phyloP scores from a whole-genome alignment of 2,329 filamentous ascomycete species.

The Arthrobotrys megalospora region DNA sequence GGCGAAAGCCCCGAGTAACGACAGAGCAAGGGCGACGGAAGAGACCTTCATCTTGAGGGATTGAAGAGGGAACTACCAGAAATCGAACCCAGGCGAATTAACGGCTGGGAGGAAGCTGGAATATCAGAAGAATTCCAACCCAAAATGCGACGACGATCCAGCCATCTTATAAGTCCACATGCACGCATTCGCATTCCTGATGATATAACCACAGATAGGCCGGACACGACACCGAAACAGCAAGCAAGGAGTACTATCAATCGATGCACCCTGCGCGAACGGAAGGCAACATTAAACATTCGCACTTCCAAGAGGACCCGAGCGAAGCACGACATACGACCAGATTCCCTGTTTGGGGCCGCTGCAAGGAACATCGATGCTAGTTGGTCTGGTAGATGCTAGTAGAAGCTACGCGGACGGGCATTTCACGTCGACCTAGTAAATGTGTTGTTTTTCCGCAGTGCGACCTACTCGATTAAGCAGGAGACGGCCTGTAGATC shows the following conservation, averaged over 20 bases:
- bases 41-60: slow-evolving; percentile 53
- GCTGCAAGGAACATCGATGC: slow-evolving; percentile 34
- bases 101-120: slow-evolving; percentile 94
- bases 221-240: slow-evolving; percentile 4
- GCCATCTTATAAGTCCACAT: slow-evolving; percentile 75
- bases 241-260: slow-evolving; percentile 21
- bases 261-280: slow-evolving; percentile 25
- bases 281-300: slow-evolving; percentile 54
- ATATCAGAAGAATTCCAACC: slow-evolving; percentile 70
- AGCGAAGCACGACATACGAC: slow-evolving; percentile 35
- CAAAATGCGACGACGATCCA: slow-evolving; percentile 76
- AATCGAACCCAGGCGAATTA: slow-evolving; percentile 70
- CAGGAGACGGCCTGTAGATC: slow-evolving; percentile 49
- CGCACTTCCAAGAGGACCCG: slow-evolving; percentile 35
- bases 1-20: slow-evolving; percentile 51
- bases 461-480: slow-evolving; percentile 47
- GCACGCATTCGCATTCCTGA: slow-evolving; percentile 1
- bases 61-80: slow-evolving; percentile 71
- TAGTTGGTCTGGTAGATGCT: slow-evolving; percentile 19
- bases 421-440: slow-evolving; percentile 33
- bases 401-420: slow-evolving; percentile 25
- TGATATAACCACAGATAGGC: slow-evolving; percentile 6
- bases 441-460: slow-evolving; percentile 44
- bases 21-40: slow-evolving; percentile 43
- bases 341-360: slow-evolving; percentile 39